Conservation (phyloP, 106 monocot genomes). For the Dactylorhiza incarnata region DNA sequence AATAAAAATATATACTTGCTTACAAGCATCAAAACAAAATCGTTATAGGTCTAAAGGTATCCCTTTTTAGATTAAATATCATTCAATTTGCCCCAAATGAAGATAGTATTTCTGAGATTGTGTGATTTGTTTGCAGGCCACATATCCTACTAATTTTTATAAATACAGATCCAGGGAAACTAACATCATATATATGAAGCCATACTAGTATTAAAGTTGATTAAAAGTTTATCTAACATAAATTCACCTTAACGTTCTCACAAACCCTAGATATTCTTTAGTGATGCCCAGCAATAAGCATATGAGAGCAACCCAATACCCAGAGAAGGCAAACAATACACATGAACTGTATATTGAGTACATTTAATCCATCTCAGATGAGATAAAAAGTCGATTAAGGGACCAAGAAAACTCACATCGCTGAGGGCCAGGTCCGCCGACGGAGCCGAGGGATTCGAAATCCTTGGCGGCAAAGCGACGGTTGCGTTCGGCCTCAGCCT, state of each 20-base stretch:
- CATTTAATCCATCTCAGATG: background rate
- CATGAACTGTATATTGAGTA: background rate
- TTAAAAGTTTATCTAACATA: too few relatives aligned
- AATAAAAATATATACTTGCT: background rate
- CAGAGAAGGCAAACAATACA: background rate
- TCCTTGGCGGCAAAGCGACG: constrained; percentile 44
- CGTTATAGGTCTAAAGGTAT: too few relatives aligned
- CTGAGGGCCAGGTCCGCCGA: constrained; percentile 67
- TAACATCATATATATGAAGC: background rate
- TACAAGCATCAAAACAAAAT: too few relatives aligned
- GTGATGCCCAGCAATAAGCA: background rate
- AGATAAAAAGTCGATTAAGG: background rate
- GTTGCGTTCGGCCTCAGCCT: constrained; percentile 41
- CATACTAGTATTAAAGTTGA: background rate
- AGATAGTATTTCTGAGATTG: too few relatives aligned
- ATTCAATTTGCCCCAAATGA: too few relatives aligned
- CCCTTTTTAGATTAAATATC: too few relatives aligned
- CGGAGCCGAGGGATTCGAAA: constrained; percentile 64
- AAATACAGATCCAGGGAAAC: background rate
- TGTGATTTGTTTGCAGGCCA: too few relatives aligned
- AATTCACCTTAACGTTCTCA: background rate
- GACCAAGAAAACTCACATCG: constrained; percentile 36
- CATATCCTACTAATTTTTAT: too few relatives aligned
- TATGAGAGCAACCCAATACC: background rate
- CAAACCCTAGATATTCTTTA: background rate